These are phyloP conservation scores for Takakia lepidozioides DNA, from an alignment of 225 moss, liverwort and hornwort species.

Conservation along the genomic window DNA sequence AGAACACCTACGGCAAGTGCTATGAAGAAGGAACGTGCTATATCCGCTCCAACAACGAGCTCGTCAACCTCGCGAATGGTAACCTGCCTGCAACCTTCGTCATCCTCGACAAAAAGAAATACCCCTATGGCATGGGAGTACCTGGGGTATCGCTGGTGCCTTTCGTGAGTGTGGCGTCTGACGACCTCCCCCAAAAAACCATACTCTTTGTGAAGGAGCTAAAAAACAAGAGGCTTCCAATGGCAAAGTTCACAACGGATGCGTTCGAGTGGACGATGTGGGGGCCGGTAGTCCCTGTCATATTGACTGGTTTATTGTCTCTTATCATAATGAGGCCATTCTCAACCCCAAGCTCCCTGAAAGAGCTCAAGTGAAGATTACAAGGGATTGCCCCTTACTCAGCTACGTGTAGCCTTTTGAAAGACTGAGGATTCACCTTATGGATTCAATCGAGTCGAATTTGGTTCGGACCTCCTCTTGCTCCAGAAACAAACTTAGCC, in stretches of 20 bases:
- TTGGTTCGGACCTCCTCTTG: no score
- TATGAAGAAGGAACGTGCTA: constrained; percentile 1
- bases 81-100: background rate
- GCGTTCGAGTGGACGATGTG: constrained; percentile 9
- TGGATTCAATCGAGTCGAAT: no score
- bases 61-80: constrained; percentile 3
- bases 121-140: constrained; percentile 6
- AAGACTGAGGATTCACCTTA: no score
- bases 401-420: background rate
- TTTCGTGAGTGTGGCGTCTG: no score
- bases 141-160: constrained; percentile 1
- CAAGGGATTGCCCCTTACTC: constrained; percentile 1
- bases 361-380: background rate
- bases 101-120: constrained; percentile 4
- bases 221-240: constrained; percentile 8
- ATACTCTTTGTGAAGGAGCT: constrained; percentile 5
- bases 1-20: constrained; percentile 5
- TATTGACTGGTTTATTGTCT: constrained; percentile 8
- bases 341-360: background rate
- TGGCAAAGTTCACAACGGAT: constrained; percentile 9
- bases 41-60: constrained; percentile 1
- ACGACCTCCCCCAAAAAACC: constrained; percentile 4
- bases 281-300: background rate
- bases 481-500: no score
- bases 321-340: background rate